Evolutionary conservation across 768 basidiomycete species (phyloP).

Genomic region (Phallus indusiatus): DNA sequence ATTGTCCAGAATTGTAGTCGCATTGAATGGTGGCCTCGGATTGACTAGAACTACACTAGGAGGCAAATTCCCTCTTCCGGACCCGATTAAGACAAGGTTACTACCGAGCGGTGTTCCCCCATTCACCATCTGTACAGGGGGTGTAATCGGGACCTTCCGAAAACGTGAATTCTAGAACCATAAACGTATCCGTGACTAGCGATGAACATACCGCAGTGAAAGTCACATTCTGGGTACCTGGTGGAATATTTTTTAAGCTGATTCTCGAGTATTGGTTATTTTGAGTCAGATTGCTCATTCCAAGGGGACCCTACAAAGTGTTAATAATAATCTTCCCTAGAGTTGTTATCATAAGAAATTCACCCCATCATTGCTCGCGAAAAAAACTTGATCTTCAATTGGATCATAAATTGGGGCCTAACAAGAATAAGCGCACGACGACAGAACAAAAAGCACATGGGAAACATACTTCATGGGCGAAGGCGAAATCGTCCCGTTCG

Average conservation of each 20-base stretch:
- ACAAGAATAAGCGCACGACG: background rate
- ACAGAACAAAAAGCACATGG: background rate
- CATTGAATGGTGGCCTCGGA: constrained; percentile 52
- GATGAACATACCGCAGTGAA: constrained; percentile 27
- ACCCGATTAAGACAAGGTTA: constrained; percentile 51
- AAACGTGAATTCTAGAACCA: constrained; percentile 7
- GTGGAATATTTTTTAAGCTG: constrained; percentile 43
- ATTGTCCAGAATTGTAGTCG: constrained; percentile 66
- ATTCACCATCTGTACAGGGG: constrained; percentile 60
- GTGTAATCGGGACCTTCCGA: constrained; percentile 45
- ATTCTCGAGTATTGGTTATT: constrained; percentile 59
- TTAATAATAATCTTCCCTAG: background rate
- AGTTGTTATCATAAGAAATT: background rate
- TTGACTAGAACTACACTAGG: constrained; percentile 58
- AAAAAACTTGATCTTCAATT: constrained; percentile 65
- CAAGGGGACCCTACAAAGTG: constrained; percentile 35
- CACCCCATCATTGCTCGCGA: constrained; percentile 55
- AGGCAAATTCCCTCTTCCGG: constrained; percentile 54
- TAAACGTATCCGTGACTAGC: constrained; percentile 9
- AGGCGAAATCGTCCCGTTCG: constrained; percentile 50
- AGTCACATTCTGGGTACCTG: constrained; percentile 34
- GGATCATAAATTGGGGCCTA: constrained; percentile 55
- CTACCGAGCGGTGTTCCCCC: constrained; percentile 55
- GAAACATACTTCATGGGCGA: constrained; percentile 50
- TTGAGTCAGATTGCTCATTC: constrained; percentile 51